Percentiles rank a stretch among this genome's conserved stretches.
phyloP scores from a whole-genome alignment of 768 basidiomycete species.

The Boletales sp. region DNA sequence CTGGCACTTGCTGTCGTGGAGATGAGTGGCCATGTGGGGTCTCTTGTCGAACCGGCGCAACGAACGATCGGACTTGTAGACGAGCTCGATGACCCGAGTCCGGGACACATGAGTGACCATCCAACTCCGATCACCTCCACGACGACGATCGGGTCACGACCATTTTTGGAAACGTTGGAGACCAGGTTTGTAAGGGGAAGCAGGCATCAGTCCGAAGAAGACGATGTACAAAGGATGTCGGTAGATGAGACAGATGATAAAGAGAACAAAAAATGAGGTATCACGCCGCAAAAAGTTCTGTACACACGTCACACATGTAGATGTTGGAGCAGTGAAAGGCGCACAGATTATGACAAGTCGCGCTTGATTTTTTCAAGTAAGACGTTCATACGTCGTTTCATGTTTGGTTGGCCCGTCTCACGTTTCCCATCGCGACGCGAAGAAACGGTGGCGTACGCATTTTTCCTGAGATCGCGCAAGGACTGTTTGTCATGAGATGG shows the following conservation, averaged over 20 bases:
- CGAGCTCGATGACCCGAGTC: conserved; percentile 79
- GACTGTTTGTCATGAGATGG: conserved; percentile 24
- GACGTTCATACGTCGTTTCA: conserved; percentile 84
- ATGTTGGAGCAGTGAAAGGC: neutral
- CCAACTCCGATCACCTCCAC: conserved; percentile 66
- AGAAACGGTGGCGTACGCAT: conserved; percentile 57
- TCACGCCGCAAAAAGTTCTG: neutral
- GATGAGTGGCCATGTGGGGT: conserved; percentile 31
- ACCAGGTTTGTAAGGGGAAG: conserved; percentile 60
- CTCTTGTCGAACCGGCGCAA: conserved; percentile 34
- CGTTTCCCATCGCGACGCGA: conserved; percentile 30
- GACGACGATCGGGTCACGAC: conserved; percentile 46
- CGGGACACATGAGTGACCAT: conserved; percentile 80
- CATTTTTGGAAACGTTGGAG: conserved; percentile 55
- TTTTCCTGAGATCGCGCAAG: conserved; percentile 56
- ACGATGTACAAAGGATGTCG: conserved; percentile 36
- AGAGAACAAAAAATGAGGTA: conserved; percentile 48
- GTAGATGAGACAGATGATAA: conserved; percentile 45
- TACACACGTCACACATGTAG: neutral
- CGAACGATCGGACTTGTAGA: conserved; percentile 76
- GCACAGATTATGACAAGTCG: conserved; percentile 38
- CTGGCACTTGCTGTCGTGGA: conserved; percentile 46
- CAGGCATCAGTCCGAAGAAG: conserved; percentile 24
- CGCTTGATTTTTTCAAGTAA: conserved; percentile 85
- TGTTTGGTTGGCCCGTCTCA: conserved; percentile 55